Evolutionary conservation across 768 basidiomycete species (phyloP).

Genomic region (Pulveroboletus sp.): DNA sequence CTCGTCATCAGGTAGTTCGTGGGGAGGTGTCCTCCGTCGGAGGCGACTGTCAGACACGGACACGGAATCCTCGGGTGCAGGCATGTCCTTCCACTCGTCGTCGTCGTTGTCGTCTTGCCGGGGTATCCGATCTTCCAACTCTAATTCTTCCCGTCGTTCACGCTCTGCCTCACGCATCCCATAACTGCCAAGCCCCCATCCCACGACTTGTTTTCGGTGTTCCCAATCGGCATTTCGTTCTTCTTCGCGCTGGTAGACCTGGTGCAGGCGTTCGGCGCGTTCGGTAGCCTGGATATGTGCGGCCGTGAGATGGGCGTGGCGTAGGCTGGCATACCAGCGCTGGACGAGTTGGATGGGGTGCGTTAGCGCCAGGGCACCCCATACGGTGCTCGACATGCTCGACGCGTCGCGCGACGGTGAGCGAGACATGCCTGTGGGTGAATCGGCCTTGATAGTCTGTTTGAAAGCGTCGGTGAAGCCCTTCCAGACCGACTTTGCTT

Average conservation of each 20-base stretch:
- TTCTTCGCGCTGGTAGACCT: conserved; percentile 46
- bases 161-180: conserved; percentile 40
- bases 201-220: conserved; percentile 34
- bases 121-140: background rate
- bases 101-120: conserved; percentile 13
- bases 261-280: conserved; percentile 62
- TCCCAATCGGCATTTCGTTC: conserved; percentile 19
- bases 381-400: background rate
- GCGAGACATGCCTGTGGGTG: background rate
- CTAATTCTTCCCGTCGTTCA: conserved; percentile 23
- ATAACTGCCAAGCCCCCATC: conserved; percentile 78
- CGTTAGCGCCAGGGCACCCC: background rate
- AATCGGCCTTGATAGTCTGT: background rate
- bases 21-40: conserved; percentile 7
- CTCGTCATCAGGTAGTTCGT: background rate
- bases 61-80: background rate
- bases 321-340: conserved; percentile 57
- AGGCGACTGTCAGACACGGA: background rate
- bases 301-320: conserved; percentile 69
- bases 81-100: conserved; percentile 21
- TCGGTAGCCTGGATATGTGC: conserved; percentile 70
- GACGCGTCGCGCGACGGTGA: conserved; percentile 11
- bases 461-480: conserved; percentile 55
- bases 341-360: conserved; percentile 36
- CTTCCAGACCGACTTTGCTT: conserved; percentile 55